Conservation (phyloP, 179 eudicot genomes). For the Corrigiola litoralis region DNA sequence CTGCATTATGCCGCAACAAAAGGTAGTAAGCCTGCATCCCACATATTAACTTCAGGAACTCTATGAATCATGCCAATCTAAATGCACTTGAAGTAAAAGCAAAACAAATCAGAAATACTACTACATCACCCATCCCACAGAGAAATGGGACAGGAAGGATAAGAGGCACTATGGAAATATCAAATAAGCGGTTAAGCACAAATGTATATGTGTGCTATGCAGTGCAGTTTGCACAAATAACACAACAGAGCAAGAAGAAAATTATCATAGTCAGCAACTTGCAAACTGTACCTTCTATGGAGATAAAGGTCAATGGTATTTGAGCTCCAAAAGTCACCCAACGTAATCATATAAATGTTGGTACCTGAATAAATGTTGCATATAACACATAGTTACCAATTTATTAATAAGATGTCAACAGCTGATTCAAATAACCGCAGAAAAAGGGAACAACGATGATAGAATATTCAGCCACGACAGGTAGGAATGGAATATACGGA, state of each 20-base stretch:
- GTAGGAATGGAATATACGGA: no score
- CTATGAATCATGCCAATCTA: background rate
- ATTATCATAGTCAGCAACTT: background rate
- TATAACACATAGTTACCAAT: background rate
- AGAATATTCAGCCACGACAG: conserved; percentile 1
- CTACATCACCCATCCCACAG: background rate
- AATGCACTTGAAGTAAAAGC: no score
- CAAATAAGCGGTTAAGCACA: background rate
- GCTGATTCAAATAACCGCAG: background rate
- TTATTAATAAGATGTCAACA: background rate
- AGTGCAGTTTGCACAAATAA: background rate
- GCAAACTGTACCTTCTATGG: conserved; percentile 61
- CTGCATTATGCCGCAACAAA: conserved; percentile 34
- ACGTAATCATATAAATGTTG: conserved; percentile 64
- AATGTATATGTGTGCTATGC: background rate
- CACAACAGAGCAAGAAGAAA: background rate
- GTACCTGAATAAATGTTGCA: conserved; percentile 50
- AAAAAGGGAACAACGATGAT: background rate
- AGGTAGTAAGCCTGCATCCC: background rate
- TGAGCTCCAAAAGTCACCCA: conserved; percentile 95
- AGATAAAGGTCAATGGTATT: conserved; percentile 87
- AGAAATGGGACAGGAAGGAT: no score
- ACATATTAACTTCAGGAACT: background rate
- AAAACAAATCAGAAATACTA: background rate
- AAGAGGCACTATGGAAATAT: background rate